A percentile compares a stretch with the other conserved stretches of the same genome.
Conservation (phyloP, 371 early-diverging fungal genomes). For the Nematocida displodere region DNA sequence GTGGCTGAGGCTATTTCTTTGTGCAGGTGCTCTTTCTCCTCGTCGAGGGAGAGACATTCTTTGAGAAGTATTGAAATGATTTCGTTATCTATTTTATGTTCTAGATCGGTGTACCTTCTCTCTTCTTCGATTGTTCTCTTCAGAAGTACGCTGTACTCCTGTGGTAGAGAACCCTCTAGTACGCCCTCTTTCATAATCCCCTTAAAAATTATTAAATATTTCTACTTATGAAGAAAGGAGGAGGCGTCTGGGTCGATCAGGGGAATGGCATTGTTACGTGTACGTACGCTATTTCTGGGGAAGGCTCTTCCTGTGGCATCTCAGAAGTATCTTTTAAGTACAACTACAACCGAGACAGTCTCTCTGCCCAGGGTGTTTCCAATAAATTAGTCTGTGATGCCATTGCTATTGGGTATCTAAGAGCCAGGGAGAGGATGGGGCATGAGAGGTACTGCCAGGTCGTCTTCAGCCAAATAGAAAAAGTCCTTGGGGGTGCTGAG, state of each 20-base stretch:
- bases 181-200: background rate
- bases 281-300: slow-evolving; percentile 44
- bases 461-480: slow-evolving; percentile 54
- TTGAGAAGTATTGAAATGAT: slow-evolving; percentile 15
- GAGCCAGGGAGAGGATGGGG: slow-evolving; percentile 37
- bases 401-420: slow-evolving; percentile 40
- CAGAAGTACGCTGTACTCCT: slow-evolving; percentile 11
- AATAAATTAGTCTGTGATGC: slow-evolving; percentile 49
- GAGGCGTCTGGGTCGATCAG: background rate
- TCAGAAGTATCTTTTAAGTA: slow-evolving; percentile 44
- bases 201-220: slow-evolving; percentile 43
- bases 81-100: slow-evolving; percentile 41
- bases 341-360: slow-evolving; percentile 23
- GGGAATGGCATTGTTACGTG: background rate
- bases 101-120: slow-evolving; percentile 43
- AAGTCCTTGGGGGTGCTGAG: background rate
- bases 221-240: background rate
- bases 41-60: background rate
- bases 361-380: slow-evolving; percentile 39
- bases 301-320: slow-evolving; percentile 58
- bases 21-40: background rate
- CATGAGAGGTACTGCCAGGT: slow-evolving; percentile 47
- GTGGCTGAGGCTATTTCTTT: background rate
- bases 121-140: slow-evolving; percentile 18
- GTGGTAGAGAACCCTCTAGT: background rate